phyloP scores from a whole-genome alignment of 2,329 filamentous ascomycete species.

The Orbilia blumenaviensis region DNA sequence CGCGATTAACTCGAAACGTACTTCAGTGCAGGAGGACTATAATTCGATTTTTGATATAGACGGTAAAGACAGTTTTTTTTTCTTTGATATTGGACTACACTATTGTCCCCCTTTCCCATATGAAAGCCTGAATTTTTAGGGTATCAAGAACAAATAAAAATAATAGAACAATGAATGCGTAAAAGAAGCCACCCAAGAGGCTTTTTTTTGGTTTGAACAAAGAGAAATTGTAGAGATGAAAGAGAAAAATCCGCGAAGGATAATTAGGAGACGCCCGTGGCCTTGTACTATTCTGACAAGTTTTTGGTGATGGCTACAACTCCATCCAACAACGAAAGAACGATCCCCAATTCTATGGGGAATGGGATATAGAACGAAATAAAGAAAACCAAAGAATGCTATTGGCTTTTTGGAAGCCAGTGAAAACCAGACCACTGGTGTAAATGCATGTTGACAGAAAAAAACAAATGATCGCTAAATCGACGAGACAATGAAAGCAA shows the following conservation, averaged over 20 bases:
- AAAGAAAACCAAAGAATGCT: slow-evolving; percentile 23
- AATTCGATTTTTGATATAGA: slow-evolving; percentile 44
- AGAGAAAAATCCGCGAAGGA: not conserved
- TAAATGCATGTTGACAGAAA: slow-evolving; percentile 50
- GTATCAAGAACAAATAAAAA: slow-evolving; percentile 43
- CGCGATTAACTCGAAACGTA: slow-evolving; percentile 52
- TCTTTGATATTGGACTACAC: slow-evolving; percentile 8
- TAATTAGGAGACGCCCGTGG: slow-evolving; percentile 4
- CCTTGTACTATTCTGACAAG: slow-evolving; percentile 20
- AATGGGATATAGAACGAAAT: slow-evolving; percentile 1
- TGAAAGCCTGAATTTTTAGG: slow-evolving; percentile 34
- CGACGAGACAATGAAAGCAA: slow-evolving; percentile 13
- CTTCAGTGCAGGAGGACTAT: slow-evolving; percentile 33
- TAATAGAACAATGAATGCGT: no score
- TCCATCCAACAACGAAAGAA: slow-evolving; percentile 27
- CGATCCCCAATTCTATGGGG: slow-evolving; percentile 5
- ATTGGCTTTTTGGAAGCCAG: slow-evolving; percentile 24
- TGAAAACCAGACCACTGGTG: slow-evolving; percentile 46
- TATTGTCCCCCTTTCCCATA: slow-evolving; percentile 33
- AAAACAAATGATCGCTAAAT: slow-evolving; percentile 51
- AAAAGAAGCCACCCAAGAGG: slow-evolving; percentile 27
- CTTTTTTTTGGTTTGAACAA: slow-evolving; percentile 3
- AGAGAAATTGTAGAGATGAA: not conserved
- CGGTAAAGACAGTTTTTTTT: slow-evolving; percentile 18
- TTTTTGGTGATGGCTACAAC: not conserved